These are phyloP conservation scores for Exophiala sp. DNA, from an alignment of 2,329 filamentous ascomycete species.

Conservation along the genomic window DNA sequence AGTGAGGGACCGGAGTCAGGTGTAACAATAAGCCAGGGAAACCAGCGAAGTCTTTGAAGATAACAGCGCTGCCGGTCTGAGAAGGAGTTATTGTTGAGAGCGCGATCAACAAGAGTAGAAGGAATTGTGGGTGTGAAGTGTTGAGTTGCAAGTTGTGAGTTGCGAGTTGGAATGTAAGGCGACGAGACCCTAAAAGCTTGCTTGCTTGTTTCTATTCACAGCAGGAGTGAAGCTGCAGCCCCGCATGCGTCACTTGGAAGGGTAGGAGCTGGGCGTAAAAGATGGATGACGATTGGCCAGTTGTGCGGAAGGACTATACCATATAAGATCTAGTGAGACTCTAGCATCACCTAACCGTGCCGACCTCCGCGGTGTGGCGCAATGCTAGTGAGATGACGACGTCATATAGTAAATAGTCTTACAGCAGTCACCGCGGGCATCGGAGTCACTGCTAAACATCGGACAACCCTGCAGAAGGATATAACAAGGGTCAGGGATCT, in stretches of 20 bases:
- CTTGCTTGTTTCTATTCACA: neutral
- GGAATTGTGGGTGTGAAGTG: neutral
- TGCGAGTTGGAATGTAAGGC: neutral
- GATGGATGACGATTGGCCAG: neutral
- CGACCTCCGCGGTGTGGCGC: neutral
- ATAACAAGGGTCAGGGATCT: too few species aligned
- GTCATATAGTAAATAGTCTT: neutral
- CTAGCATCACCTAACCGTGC: neutral
- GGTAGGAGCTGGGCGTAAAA: neutral
- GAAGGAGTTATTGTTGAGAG: neutral
- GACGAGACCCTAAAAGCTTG: neutral
- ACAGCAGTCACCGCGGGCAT: too few species aligned
- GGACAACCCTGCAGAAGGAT: too few species aligned
- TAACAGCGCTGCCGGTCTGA: neutral
- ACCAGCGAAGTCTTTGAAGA: neutral
- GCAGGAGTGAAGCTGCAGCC: neutral
- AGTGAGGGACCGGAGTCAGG: neutral
- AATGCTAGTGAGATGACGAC: neutral
- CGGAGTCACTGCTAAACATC: too few species aligned
- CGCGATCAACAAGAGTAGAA: neutral
- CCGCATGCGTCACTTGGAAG: neutral
- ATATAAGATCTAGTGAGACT: neutral
- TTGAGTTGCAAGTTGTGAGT: too few species aligned
- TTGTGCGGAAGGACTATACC: neutral
- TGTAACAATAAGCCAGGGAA: neutral